phyloP scores from a whole-genome alignment of 331 rosid genomes.

The Cydonia oblonga region DNA sequence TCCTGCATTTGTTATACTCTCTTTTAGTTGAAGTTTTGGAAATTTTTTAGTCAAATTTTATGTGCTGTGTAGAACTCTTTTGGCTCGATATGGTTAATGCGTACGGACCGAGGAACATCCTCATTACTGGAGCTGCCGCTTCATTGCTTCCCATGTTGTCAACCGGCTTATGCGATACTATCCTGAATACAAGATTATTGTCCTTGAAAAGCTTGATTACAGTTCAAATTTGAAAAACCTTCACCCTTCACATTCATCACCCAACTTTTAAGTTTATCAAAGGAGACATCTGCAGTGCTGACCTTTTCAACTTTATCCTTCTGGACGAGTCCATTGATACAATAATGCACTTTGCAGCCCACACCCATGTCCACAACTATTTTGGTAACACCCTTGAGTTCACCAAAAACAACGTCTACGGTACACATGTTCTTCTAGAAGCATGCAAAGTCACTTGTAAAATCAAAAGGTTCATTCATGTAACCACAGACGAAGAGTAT shows the following conservation, averaged over 20 bases:
- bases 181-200: constrained; percentile 48
- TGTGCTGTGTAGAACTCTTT: constrained; percentile 17
- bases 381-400: constrained; percentile 69
- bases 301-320: constrained; percentile 49
- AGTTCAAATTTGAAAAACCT: constrained; percentile 61
- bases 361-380: constrained; percentile 66
- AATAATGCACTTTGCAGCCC: constrained; percentile 74
- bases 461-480: constrained; percentile 56
- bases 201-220: constrained; percentile 71
- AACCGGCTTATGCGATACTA: constrained; percentile 47
- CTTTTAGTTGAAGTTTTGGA: neutral
- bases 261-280: constrained; percentile 51
- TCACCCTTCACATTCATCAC: constrained; percentile 38
- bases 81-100: constrained; percentile 26
- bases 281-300: constrained; percentile 62
- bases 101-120: constrained; percentile 54
- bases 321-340: constrained; percentile 55
- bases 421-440: constrained; percentile 65
- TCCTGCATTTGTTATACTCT: neutral
- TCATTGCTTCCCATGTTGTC: constrained; percentile 68
- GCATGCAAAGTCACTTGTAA: constrained; percentile 61
- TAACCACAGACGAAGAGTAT: constrained; percentile 63
- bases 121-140: constrained; percentile 68
- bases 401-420: constrained; percentile 58
- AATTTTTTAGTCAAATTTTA: neutral